Conservation (phyloP, 75 land plant species). For the Sequoiadendron giganteum region DNA sequence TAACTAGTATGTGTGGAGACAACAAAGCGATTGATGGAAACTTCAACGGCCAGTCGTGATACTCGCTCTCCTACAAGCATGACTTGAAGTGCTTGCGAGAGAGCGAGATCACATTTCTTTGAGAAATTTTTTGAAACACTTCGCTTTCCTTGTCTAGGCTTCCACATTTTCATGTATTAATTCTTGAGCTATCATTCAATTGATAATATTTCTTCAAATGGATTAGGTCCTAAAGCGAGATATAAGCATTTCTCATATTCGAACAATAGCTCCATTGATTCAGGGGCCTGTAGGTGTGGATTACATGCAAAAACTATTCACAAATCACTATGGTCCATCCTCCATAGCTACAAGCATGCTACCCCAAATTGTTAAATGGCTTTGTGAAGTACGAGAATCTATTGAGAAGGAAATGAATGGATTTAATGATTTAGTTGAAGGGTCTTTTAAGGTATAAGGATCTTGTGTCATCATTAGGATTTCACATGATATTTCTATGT, state of each 20-base stretch:
- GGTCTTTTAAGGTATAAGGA: too few species aligned
- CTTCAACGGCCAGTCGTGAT: too few species aligned
- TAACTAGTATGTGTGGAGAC: too few species aligned
- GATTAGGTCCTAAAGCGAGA: constrained; percentile 73
- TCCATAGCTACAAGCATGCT: constrained; percentile 32
- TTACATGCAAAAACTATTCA: constrained; percentile 75
- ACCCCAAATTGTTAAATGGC: constrained; percentile 60
- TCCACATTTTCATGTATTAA: not conserved
- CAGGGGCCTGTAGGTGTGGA: constrained; percentile 79
- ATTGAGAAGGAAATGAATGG: constrained; percentile 61
- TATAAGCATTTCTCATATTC: constrained; percentile 69
- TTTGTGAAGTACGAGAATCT: constrained; percentile 24
- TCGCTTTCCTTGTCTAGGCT: too few species aligned
- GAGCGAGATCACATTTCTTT: too few species aligned
- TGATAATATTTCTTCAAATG: not conserved
- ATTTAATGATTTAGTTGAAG: constrained; percentile 25
- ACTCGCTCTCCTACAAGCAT: too few species aligned
- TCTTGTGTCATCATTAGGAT: too few species aligned
- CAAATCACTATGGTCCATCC: constrained; percentile 59
- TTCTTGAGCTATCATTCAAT: not conserved
- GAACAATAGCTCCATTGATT: constrained; percentile 69
- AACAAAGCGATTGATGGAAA: too few species aligned
- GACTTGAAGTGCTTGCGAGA: too few species aligned
- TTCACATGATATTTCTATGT: too few species aligned
- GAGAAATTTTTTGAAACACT: too few species aligned